Evolutionary conservation across 108 stramenopile genomes (phyloP).

Genomic region (Aurantiochytrium sp.): DNA sequence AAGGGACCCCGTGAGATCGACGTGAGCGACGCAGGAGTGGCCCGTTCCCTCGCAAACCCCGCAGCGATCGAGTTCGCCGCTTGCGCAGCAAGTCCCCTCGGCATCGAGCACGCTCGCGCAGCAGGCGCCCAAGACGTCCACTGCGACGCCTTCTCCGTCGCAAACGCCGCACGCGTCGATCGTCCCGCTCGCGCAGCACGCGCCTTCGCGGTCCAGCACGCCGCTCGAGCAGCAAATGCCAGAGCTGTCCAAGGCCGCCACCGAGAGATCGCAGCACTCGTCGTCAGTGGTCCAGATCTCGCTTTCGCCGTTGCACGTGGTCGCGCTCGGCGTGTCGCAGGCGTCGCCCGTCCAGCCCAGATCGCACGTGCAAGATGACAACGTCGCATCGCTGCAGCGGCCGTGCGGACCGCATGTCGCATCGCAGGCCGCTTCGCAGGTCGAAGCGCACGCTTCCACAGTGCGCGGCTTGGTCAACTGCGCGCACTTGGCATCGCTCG

Average conservation of each 20-base stretch:
- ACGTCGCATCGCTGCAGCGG: not conserved
- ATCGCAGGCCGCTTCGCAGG: not conserved
- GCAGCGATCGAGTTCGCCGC: not conserved
- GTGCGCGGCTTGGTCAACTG: not conserved
- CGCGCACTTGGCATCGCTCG: not conserved
- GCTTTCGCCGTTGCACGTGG: not conserved
- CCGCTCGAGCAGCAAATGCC: not conserved
- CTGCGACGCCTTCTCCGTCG: not conserved
- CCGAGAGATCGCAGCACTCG: not conserved
- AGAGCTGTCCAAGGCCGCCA: not conserved
- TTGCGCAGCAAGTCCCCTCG: not conserved
- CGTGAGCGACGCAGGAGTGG: not conserved
- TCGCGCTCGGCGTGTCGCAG: not conserved
- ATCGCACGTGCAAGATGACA: not conserved
- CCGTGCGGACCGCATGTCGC: not conserved
- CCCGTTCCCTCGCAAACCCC: slow-evolving; percentile 23
- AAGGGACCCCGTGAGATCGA: not conserved
- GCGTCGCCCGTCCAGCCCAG: not conserved
- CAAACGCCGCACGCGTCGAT: not conserved
- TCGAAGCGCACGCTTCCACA: not conserved
- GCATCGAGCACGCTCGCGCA: not conserved
- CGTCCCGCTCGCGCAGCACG: not conserved
- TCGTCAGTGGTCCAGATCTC: not conserved
- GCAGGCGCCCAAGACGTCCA: not conserved
- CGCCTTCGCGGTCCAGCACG: not conserved